Base-by-base conservation (phyloP, 257 asterid species). In the Solanum clarkiae region DNA sequence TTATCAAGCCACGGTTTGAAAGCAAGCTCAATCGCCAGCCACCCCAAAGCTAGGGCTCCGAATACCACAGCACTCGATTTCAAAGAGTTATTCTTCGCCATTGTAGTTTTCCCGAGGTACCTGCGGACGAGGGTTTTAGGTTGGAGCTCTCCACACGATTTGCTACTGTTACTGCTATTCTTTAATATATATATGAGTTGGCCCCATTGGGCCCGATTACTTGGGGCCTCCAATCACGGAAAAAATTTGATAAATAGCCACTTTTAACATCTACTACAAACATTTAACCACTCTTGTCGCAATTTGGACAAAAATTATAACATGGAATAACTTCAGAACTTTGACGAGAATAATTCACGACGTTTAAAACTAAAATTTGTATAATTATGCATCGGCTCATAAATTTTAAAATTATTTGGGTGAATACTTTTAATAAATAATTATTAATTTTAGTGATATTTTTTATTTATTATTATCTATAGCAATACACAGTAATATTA, bases 21-120 rank as follows among this genome's bases (percentile, higher is more conserved):
- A 55, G 98, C 97, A 32, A 95, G 87, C 89, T 95, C 98, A 5
- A 94, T 90, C 29, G 96, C 92, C 6, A 93, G 87, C 98, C 98
- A 95, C 51, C 93, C 95, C 66, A 71, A 89, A 14, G 95, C 98
- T 86, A 95, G 75, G 36, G 98, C 98, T 86, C 94, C 95, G 42
- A 91, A 60, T 42, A 95, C 91, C 72, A 92, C 86, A 10, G 93
- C 98, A 24, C 93, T 91, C 63, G 96, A 87, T 84, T 91, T 92
- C 13, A 90, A 85, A 0, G 95, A 74, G 86, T 85, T 90, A n/a
- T 89, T 65, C 42, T 89, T 87, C 84, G 47, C 63, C 82, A 77
- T 36, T 36, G 40, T 4, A 36, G 6, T 51, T 13, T 66, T 29
- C 4, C 44, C 29, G 36, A 29, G 14, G 1, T 13, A 16, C 7